A percentile compares a stretch with the other conserved stretches of the same genome.
Evolutionary conservation across 208 protist genomes (phyloP).

Genomic region (Acanthamoeba sp.): DNA sequence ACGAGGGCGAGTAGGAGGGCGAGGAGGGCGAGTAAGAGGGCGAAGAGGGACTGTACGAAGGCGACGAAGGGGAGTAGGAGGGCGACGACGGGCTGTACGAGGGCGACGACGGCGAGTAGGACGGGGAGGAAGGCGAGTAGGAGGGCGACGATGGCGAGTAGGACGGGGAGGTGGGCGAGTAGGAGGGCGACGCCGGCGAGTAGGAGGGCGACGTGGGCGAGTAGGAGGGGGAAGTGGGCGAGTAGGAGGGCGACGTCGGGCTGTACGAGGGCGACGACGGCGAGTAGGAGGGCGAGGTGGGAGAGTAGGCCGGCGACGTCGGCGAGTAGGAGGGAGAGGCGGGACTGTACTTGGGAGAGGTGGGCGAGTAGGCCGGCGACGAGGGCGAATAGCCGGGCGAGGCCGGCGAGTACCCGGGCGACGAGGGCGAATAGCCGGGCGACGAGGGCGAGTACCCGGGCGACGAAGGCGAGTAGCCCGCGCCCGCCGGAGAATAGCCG

Average conservation of each 20-base stretch:
- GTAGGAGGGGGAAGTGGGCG: slow-evolving; percentile 90
- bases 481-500: slow-evolving; percentile 87
- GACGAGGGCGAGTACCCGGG: slow-evolving; percentile 87
- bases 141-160: slow-evolving; percentile 87
- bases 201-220: slow-evolving; percentile 88
- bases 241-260: slow-evolving; percentile 86
- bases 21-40: slow-evolving; percentile 89
- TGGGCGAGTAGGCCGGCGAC: slow-evolving; percentile 89
- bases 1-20: slow-evolving; percentile 87
- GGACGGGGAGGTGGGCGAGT: slow-evolving; percentile 87
- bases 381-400: slow-evolving; percentile 90
- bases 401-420: slow-evolving; percentile 89
- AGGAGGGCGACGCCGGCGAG: slow-evolving; percentile 87
- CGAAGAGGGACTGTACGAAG: slow-evolving; percentile 89
- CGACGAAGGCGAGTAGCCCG: slow-evolving; percentile 89
- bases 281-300: slow-evolving; percentile 82
- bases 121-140: slow-evolving; percentile 89
- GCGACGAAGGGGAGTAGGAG: slow-evolving; percentile 88
- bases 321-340: slow-evolving; percentile 90
- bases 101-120: slow-evolving; percentile 89
- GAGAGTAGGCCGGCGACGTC: slow-evolving; percentile 89
- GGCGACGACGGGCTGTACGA: slow-evolving; percentile 88
- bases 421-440: slow-evolving; percentile 90
- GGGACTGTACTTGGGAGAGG: slow-evolving; percentile 89
- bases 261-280: slow-evolving; percentile 84